A percentile compares a stretch with the other conserved stretches of the same genome.
Conservation (phyloP, 352 stramenopile species). For the Pythium monospermum region DNA sequence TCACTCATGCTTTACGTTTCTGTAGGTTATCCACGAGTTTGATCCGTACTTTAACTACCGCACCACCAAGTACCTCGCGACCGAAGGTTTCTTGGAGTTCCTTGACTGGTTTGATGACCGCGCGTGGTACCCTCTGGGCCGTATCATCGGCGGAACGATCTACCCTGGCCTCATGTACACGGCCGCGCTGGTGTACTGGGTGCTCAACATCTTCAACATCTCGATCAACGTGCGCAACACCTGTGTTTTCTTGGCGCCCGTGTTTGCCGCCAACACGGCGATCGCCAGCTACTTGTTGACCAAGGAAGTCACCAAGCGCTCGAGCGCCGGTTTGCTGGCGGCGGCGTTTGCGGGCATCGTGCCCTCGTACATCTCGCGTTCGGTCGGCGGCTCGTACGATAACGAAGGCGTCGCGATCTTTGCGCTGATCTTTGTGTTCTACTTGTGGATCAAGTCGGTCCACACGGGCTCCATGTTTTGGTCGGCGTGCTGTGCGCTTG, state of each 20-base stretch:
- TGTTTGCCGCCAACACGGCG: conserved; percentile 88
- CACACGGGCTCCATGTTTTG: conserved; percentile 88
- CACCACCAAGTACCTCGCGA: conserved; percentile 95
- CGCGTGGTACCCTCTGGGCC: conserved; percentile 90
- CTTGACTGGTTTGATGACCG: conserved; percentile 98
- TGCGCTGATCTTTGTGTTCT: conserved; percentile 97
- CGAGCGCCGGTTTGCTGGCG: conserved; percentile 85
- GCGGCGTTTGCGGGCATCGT: conserved; percentile 96
- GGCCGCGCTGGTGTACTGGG: conserved; percentile 85
- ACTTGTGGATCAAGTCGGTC: conserved; percentile 94
- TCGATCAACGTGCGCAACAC: conserved; percentile 92
- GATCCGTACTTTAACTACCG: conserved; percentile 98
- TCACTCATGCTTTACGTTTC: too few relatives aligned
- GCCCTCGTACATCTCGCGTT: conserved; percentile 96
- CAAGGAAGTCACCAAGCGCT: conserved; percentile 86
- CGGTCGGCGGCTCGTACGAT: conserved; percentile 96
- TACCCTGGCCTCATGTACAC: conserved; percentile 93
- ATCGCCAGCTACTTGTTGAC: conserved; percentile 89
- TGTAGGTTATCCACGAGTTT: conserved; percentile 87
- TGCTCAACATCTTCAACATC: conserved; percentile 89
- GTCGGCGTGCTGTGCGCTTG: conserved; percentile 76
- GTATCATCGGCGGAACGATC: conserved; percentile 92
- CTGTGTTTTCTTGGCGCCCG: conserved; percentile 88
- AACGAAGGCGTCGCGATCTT: conserved; percentile 98
- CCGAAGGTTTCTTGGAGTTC: conserved; percentile 95